Percentiles rank a stretch among this genome's conserved stretches.
Conservation (phyloP, 2,329 filamentous ascomycete genomes). For the Botrytis tulipae region DNA sequence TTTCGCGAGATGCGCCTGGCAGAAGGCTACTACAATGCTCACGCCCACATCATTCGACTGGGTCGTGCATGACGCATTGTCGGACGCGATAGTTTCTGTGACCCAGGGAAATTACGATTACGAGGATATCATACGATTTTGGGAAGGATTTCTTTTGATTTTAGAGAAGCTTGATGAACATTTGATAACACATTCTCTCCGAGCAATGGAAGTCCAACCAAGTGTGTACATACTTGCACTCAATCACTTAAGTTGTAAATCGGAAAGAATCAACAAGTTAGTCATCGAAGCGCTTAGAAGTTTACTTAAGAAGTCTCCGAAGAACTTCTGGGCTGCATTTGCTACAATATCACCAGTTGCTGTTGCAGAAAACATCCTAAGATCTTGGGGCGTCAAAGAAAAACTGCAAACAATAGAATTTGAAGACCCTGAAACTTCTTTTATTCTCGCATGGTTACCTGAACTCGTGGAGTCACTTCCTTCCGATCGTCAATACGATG, state of each 20-base stretch:
- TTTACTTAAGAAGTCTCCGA: conserved; percentile 72
- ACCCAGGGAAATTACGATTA: conserved; percentile 51
- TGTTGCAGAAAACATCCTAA: conserved; percentile 81
- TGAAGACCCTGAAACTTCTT: conserved; percentile 51
- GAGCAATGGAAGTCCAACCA: conserved; percentile 74
- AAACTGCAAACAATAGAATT: conserved; percentile 60
- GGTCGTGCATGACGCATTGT: conserved; percentile 74
- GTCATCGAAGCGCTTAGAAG: conserved; percentile 68
- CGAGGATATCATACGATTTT: conserved; percentile 66
- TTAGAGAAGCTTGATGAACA: conserved; percentile 70
- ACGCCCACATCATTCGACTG: conserved; percentile 79
- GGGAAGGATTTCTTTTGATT: conserved; percentile 74
- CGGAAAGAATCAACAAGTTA: conserved; percentile 60
- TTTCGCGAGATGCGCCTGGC: conserved; percentile 69
- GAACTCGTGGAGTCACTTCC: conserved; percentile 77
- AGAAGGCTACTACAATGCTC: conserved; percentile 56
- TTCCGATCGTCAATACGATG: conserved; percentile 71
- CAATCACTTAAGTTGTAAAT: conserved; percentile 52
- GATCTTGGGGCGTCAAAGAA: conserved; percentile 63
- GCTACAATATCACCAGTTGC: conserved; percentile 75
- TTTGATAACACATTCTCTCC: conserved; percentile 73
- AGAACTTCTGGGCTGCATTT: conserved; percentile 86
- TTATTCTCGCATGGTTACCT: conserved; percentile 73
- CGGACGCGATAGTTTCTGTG: conserved; percentile 62
- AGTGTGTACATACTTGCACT: conserved; percentile 65